Percentiles rank a stretch among this genome's conserved stretches.
These are phyloP conservation scores for Starmerella cellae DNA, from an alignment of 805 yeast species.

Conservation along the genomic window DNA sequence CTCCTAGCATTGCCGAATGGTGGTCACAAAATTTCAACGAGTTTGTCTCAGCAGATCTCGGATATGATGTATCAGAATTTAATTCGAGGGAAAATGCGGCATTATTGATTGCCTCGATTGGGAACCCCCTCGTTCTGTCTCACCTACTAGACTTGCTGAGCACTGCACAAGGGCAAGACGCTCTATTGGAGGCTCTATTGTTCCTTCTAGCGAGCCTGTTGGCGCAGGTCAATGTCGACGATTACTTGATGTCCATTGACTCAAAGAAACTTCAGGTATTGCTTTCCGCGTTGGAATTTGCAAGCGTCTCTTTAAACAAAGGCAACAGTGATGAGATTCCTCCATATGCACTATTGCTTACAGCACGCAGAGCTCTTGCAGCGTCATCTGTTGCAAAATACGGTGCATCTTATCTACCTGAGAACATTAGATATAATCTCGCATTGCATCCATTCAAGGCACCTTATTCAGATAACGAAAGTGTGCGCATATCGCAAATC, in stretches of 20 bases:
- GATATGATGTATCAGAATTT: constrained; percentile 39
- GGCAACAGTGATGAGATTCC: not conserved
- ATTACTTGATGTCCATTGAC: constrained; percentile 3
- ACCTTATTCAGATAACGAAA: constrained; percentile 3
- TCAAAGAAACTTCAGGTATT: constrained; percentile 6
- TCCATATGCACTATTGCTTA: constrained; percentile 9
- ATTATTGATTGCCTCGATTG: constrained; percentile 43
- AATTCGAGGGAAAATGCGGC: constrained; percentile 48
- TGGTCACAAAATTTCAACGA: constrained; percentile 52
- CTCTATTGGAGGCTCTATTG: constrained; percentile 14
- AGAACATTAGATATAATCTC: constrained; percentile 11
- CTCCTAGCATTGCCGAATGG: constrained; percentile 31
- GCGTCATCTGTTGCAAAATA: constrained; percentile 19
- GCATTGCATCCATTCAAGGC: constrained; percentile 11
- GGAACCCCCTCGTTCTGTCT: constrained; percentile 21
- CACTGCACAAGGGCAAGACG: constrained; percentile 2
- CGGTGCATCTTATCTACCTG: constrained; percentile 13
- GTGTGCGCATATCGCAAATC: constrained; percentile 13
- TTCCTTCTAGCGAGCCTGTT: constrained; percentile 16
- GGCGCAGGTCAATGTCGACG: constrained; percentile 16
- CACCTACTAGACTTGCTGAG: constrained; percentile 7
- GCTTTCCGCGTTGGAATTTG: constrained; percentile 6
- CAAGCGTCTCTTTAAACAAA: too few relatives aligned
- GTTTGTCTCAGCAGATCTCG: constrained; percentile 64
- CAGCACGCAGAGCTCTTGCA: constrained; percentile 18